Evolutionary conservation across 768 basidiomycete species (phyloP).

Genomic region (Rhodotorula paludigena): DNA sequence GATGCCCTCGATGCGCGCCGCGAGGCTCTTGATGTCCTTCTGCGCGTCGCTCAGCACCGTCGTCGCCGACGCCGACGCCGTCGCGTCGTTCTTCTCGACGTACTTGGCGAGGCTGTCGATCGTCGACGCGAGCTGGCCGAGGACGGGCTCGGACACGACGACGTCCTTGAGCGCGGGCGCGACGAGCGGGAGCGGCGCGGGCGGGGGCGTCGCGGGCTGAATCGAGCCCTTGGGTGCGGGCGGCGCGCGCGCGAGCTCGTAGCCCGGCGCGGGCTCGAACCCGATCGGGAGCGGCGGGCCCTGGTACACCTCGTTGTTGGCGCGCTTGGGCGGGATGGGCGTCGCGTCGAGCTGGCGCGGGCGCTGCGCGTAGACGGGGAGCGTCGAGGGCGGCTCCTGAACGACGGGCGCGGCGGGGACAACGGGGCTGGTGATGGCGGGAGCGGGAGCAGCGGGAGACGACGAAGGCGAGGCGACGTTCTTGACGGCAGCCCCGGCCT

Average conservation of each 20-base stretch:
- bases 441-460: slow-evolving; percentile 51
- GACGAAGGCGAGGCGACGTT: slow-evolving; percentile 1
- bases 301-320: slow-evolving; percentile 54
- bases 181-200: slow-evolving; percentile 64
- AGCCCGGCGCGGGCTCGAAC: slow-evolving; percentile 90
- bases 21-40: slow-evolving; percentile 70
- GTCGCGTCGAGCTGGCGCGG: slow-evolving; percentile 46
- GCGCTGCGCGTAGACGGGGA: slow-evolving; percentile 44
- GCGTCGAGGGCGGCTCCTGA: slow-evolving; percentile 17
- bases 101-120: slow-evolving; percentile 87
- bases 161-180: slow-evolving; percentile 73
- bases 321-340: slow-evolving; percentile 43
- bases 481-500: slow-evolving; percentile 18
- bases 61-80: slow-evolving; percentile 45
- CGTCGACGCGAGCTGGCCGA: slow-evolving; percentile 81
- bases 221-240: slow-evolving; percentile 45
- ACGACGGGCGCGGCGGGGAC: slow-evolving; percentile 44
- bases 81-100: slow-evolving; percentile 63
- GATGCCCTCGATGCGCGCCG: slow-evolving; percentile 67
- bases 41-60: slow-evolving; percentile 76
- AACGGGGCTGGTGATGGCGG: slow-evolving; percentile 68
- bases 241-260: slow-evolving; percentile 59
- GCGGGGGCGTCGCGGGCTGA: slow-evolving; percentile 34
- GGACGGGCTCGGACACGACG: slow-evolving; percentile 76
- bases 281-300: slow-evolving; percentile 75